These are phyloP conservation scores for Prunus mira DNA, from an alignment of 306 rosid genomes.

Conservation along the genomic window DNA sequence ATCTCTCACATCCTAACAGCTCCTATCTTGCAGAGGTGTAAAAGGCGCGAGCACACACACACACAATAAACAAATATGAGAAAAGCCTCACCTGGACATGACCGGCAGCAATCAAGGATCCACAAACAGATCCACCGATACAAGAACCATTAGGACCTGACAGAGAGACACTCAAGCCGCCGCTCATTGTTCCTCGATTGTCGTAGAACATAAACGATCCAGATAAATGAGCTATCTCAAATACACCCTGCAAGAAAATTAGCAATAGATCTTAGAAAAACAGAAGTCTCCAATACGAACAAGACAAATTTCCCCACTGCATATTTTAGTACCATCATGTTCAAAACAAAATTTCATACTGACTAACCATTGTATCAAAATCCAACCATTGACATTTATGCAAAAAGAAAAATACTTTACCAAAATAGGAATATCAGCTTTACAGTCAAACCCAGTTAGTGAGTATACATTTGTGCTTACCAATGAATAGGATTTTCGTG, in stretches of 20 bases:
- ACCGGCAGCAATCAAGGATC: conserved; percentile 67
- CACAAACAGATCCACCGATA: conserved; percentile 75
- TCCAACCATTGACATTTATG: too few relatives aligned
- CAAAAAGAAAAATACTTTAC: too few relatives aligned
- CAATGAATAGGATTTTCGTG: too few relatives aligned
- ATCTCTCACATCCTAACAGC: too few relatives aligned
- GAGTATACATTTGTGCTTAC: too few relatives aligned
- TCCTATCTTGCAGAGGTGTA: background rate
- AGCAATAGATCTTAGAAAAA: background rate
- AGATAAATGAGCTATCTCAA: conserved; percentile 67
- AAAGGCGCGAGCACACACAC: background rate
- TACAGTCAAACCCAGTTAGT: too few relatives aligned
- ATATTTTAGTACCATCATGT: background rate
- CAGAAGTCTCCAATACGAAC: background rate
- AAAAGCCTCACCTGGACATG: conserved; percentile 68
- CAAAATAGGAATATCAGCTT: background rate
- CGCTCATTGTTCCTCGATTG: conserved; percentile 71
- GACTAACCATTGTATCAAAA: too few relatives aligned
- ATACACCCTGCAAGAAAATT: conserved; percentile 63
- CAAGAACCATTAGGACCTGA: conserved; percentile 76
- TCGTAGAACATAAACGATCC: conserved; percentile 83
- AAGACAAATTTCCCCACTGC: too few relatives aligned
- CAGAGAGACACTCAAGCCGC: conserved; percentile 71
- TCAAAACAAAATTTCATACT: too few relatives aligned
- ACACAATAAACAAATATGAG: background rate